Conservation (phyloP, 768 basidiomycete species). For the Amanita molliuscula region DNA sequence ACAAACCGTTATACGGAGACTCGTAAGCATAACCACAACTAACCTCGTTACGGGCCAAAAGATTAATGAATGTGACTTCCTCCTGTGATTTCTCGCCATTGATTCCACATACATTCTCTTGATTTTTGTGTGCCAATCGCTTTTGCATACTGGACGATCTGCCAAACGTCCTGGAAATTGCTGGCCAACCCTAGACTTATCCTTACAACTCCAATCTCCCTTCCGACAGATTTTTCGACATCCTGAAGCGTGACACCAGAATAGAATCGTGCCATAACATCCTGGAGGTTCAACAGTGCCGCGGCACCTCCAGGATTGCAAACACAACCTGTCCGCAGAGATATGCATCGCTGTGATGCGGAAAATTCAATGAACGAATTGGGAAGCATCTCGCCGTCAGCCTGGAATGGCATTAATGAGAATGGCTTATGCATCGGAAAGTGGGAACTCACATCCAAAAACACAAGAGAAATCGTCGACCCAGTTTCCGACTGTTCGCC, state of each 20-base stretch:
- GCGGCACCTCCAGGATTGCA: slow-evolving; percentile 82
- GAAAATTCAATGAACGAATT: slow-evolving; percentile 67
- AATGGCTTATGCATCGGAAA: slow-evolving; percentile 6
- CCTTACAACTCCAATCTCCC: slow-evolving; percentile 65
- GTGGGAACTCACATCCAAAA: slow-evolving; percentile 43
- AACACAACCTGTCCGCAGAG: slow-evolving; percentile 78
- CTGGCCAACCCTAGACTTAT: slow-evolving; percentile 74
- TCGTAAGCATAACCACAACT: neutral
- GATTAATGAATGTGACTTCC: neutral
- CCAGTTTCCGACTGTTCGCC: slow-evolving; percentile 62
- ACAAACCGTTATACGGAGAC: neutral
- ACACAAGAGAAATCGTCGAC: slow-evolving; percentile 51
- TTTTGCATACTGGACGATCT: slow-evolving; percentile 37
- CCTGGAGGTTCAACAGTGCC: slow-evolving; percentile 54
- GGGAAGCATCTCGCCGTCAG: slow-evolving; percentile 55
- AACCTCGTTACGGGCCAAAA: neutral
- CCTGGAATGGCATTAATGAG: slow-evolving; percentile 24
- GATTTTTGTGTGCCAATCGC: slow-evolving; percentile 30
- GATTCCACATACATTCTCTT: slow-evolving; percentile 29
- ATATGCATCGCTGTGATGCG: slow-evolving; percentile 54
- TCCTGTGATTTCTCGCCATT: slow-evolving; percentile 13
- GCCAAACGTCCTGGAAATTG: slow-evolving; percentile 67
- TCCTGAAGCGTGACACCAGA: slow-evolving; percentile 50
- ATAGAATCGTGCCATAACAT: slow-evolving; percentile 52
- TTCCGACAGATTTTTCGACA: slow-evolving; percentile 50